Conservation (phyloP, 371 early-diverging fungal genomes). For the Haplosporangium sp. region DNA sequence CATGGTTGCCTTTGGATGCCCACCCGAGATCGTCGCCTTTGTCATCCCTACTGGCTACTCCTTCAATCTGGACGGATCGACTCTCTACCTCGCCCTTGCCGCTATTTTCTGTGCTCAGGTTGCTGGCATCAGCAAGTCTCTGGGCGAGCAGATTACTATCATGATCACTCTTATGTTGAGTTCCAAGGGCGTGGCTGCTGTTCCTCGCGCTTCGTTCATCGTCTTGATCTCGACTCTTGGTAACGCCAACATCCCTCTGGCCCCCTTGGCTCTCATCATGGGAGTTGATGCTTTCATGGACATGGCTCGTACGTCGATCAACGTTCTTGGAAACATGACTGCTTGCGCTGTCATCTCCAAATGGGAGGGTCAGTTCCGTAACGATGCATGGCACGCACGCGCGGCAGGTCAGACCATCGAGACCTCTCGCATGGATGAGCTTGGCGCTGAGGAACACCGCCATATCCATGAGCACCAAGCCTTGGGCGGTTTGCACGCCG, state of each 20-base stretch:
- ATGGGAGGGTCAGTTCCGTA: conserved; percentile 80
- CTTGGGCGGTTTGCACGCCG: conserved; percentile 38
- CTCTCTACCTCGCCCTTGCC: conserved; percentile 78
- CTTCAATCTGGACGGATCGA: conserved; percentile 87
- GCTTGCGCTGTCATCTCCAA: conserved; percentile 79
- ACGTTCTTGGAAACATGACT: conserved; percentile 80
- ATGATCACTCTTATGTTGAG: conserved; percentile 82
- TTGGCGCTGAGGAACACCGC: conserved; percentile 23
- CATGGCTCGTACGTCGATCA: conserved; percentile 82
- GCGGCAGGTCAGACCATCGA: conserved; percentile 18
- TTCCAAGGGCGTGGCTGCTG: conserved; percentile 86
- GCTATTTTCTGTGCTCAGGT: conserved; percentile 78
- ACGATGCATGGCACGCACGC: conserved; percentile 57
- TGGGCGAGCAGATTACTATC: conserved; percentile 75
- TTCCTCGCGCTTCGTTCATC: conserved; percentile 80
- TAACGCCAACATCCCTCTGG: conserved; percentile 67
- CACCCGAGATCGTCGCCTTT: conserved; percentile 76
- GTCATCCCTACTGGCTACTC: conserved; percentile 86
- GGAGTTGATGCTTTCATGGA: conserved; percentile 85
- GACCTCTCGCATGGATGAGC: conserved; percentile 33
- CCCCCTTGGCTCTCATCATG: conserved; percentile 70
- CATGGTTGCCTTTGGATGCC: conserved; percentile 80
- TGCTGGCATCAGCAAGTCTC: conserved; percentile 63
- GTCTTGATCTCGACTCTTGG: conserved; percentile 67
- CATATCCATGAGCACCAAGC: conserved; percentile 10